These are phyloP conservation scores for Firmiana major DNA, from an alignment of 345 rosid genomes.

Conservation along the genomic window DNA sequence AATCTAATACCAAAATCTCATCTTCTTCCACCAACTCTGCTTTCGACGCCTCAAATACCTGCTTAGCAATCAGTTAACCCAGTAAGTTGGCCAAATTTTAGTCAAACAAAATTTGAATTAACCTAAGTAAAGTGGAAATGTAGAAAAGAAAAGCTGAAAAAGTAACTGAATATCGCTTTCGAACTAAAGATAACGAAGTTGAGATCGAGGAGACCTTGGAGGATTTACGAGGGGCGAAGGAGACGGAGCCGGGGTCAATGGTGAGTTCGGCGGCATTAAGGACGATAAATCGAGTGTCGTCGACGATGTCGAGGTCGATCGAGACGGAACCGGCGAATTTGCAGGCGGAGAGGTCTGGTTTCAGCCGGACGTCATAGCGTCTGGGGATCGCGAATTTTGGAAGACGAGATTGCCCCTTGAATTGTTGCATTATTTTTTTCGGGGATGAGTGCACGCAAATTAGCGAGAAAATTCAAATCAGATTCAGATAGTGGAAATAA, in stretches of 20 bases:
- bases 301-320: slow-evolving; percentile 55
- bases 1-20: slow-evolving; percentile 77
- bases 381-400: slow-evolving; percentile 83
- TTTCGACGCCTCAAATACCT: slow-evolving; percentile 55
- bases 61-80: slow-evolving; percentile 10
- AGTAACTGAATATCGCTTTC: not conserved
- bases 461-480: not conserved
- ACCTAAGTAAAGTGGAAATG: not conserved
- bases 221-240: slow-evolving; percentile 41
- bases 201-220: slow-evolving; percentile 45
- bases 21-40: slow-evolving; percentile 55
- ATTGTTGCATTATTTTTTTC: slow-evolving; percentile 53
- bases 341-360: slow-evolving; percentile 73
- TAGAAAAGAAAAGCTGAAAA: not conserved
- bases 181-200: too few species aligned
- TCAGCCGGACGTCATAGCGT: slow-evolving; percentile 72
- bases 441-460: not conserved
- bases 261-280: slow-evolving; percentile 93
- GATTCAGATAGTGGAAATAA: not conserved
- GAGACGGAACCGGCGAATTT: slow-evolving; percentile 63
- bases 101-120: not conserved
- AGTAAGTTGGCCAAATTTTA: not conserved
- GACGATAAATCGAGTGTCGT: slow-evolving; percentile 64
- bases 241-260: slow-evolving; percentile 41
- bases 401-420: slow-evolving; percentile 82